phyloP scores from a whole-genome alignment of 2,329 filamentous ascomycete species.

The Simplicillium aogashimaense region DNA sequence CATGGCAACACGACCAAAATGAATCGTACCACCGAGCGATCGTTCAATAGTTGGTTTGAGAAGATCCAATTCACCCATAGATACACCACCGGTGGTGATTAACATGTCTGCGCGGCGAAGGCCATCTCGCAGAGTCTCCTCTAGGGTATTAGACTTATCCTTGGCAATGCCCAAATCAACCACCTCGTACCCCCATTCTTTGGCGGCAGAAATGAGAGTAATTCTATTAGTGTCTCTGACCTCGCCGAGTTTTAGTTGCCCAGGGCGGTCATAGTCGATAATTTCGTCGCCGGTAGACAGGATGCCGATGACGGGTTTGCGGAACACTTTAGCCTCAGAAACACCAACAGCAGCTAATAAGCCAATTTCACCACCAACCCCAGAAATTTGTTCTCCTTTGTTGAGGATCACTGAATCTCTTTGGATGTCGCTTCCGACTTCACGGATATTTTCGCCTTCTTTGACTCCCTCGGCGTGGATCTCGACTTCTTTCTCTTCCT shows the following conservation, averaged over 20 bases:
- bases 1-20: constrained; percentile 94
- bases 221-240: constrained; percentile 91
- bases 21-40: constrained; percentile 79
- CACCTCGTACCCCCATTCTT: constrained; percentile 65
- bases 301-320: constrained; percentile 70
- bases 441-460: constrained; percentile 78
- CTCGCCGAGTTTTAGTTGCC: constrained; percentile 62
- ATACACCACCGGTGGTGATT: constrained; percentile 88
- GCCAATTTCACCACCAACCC: constrained; percentile 83
- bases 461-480: constrained; percentile 70
- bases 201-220: constrained; percentile 69
- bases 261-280: constrained; percentile 58
- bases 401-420: constrained; percentile 59
- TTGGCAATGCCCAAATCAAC: constrained; percentile 79
- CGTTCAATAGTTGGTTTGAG: constrained; percentile 95
- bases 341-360: constrained; percentile 79
- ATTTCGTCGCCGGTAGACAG: constrained; percentile 95
- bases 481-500: constrained; percentile 80
- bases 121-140: constrained; percentile 65
- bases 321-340: constrained; percentile 60
- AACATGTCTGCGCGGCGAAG: constrained; percentile 70
- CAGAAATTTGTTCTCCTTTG: constrained; percentile 74
- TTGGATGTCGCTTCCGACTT: constrained; percentile 80
- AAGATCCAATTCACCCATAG: constrained; percentile 95
- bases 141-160: constrained; percentile 64